Conservation (phyloP, 2,329 filamentous ascomycete genomes). For the Aspergillus sclerotialis region DNA sequence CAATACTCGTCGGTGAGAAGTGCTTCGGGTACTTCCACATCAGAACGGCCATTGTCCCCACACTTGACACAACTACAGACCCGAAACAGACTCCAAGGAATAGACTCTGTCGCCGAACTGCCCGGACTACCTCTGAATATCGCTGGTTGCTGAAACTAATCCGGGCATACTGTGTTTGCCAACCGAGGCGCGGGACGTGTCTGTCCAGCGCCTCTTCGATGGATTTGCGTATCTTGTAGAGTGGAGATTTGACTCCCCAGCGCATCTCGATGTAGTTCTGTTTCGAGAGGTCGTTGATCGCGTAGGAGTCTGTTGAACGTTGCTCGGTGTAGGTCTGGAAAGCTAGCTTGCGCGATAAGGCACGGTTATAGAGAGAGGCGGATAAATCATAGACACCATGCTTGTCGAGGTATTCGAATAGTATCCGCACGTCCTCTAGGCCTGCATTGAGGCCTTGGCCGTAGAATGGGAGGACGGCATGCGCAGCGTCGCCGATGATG, state of each 20-base stretch:
- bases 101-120: slow-evolving; percentile 62
- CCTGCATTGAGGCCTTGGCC: slow-evolving; percentile 97
- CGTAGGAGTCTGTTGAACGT: slow-evolving; percentile 70
- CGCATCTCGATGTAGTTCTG: slow-evolving; percentile 95
- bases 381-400: slow-evolving; percentile 41
- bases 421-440: slow-evolving; percentile 82
- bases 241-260: slow-evolving; percentile 66
- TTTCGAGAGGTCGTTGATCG: slow-evolving; percentile 87
- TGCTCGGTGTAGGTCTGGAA: slow-evolving; percentile 68
- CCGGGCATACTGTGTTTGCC: slow-evolving; percentile 85
- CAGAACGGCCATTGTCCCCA: slow-evolving; percentile 22
- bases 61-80: slow-evolving; percentile 19
- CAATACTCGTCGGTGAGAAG: slow-evolving; percentile 11
- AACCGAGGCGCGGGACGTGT: slow-evolving; percentile 69
- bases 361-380: slow-evolving; percentile 37
- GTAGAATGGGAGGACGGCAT: slow-evolving; percentile 98
- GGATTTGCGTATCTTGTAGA: slow-evolving; percentile 75
- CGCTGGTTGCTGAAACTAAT: slow-evolving; percentile 91
- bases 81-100: slow-evolving; percentile 43
- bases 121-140: slow-evolving; percentile 73
- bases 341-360: slow-evolving; percentile 38
- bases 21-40: slow-evolving; percentile 23
- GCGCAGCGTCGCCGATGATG: slow-evolving; percentile 86
- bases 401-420: slow-evolving; percentile 75
- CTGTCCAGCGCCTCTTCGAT: slow-evolving; percentile 78